phyloP scores from a whole-genome alignment of 306 rosid genomes.

The Geum urbanum region DNA sequence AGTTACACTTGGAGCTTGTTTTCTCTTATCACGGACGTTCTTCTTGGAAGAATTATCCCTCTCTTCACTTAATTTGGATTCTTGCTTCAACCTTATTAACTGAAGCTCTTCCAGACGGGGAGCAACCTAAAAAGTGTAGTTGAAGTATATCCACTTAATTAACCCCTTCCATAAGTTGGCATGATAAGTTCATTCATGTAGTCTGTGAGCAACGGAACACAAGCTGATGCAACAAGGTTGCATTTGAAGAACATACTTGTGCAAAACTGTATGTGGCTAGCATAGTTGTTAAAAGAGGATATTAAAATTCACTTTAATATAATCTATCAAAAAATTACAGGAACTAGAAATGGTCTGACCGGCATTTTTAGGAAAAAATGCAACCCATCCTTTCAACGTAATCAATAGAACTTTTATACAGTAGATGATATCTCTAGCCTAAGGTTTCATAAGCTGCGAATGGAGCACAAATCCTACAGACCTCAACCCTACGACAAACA shows the following conservation, averaged over 20 bases:
- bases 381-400: not conserved
- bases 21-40: constrained; percentile 65
- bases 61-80: constrained; percentile 52
- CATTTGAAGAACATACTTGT: not conserved
- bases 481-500: not conserved
- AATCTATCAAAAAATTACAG: not conserved
- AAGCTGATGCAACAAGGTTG: not conserved
- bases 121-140: constrained; percentile 43
- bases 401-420: not conserved
- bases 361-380: not conserved
- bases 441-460: not conserved
- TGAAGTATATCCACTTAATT: not conserved
- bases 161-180: not conserved
- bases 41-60: constrained; percentile 47
- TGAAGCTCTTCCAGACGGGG: constrained; percentile 74
- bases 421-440: not conserved
- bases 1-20: constrained; percentile 42
- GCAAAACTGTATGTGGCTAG: not conserved
- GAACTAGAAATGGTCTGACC: not conserved
- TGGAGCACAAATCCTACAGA: not conserved
- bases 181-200: not conserved
- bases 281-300: no score
- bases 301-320: no score
- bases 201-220: not conserved
- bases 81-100: constrained; percentile 61